phyloP scores from a whole-genome alignment of 192 early-diverging fungal genomes.

The Spinellus fusiger region DNA sequence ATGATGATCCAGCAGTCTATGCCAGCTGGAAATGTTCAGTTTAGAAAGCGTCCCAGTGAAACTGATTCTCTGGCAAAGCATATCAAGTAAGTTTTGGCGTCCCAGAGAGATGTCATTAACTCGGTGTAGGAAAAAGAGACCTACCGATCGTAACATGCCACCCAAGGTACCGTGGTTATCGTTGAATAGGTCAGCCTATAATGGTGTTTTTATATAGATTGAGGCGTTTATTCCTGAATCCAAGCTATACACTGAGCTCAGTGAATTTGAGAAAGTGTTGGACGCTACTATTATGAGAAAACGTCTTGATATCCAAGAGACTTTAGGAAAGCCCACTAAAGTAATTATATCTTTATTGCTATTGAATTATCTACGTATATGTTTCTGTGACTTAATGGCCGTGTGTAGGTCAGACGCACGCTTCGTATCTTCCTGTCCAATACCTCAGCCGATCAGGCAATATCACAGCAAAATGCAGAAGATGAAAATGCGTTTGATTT shows the following conservation, averaged over 20 bases:
- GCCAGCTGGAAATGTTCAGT: conserved; percentile 7
- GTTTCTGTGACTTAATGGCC: neutral
- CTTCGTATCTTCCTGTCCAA: conserved; percentile 94
- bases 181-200: no score
- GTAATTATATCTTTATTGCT: conserved; percentile 25
- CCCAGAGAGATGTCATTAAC: neutral
- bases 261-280: conserved; percentile 81
- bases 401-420: conserved; percentile 58
- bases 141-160: conserved; percentile 23
- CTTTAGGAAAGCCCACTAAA: conserved; percentile 67
- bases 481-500: conserved; percentile 40
- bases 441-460: conserved; percentile 66
- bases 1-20: neutral
- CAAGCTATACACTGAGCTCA: conserved; percentile 76
- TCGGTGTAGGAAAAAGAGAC: conserved; percentile 14
- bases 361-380: neutral
- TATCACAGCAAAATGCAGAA: conserved; percentile 36
- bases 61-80: conserved; percentile 15
- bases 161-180: conserved; percentile 12
- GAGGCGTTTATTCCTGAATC: conserved; percentile 92
- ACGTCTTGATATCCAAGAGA: conserved; percentile 83
- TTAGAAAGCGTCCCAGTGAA: conserved; percentile 18
- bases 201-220: no score
- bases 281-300: conserved; percentile 90
- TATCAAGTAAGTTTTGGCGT: conserved; percentile 6